These are phyloP conservation scores for Calonectria leucothoes DNA, from an alignment of 2,329 filamentous ascomycete species.

Conservation along the genomic window DNA sequence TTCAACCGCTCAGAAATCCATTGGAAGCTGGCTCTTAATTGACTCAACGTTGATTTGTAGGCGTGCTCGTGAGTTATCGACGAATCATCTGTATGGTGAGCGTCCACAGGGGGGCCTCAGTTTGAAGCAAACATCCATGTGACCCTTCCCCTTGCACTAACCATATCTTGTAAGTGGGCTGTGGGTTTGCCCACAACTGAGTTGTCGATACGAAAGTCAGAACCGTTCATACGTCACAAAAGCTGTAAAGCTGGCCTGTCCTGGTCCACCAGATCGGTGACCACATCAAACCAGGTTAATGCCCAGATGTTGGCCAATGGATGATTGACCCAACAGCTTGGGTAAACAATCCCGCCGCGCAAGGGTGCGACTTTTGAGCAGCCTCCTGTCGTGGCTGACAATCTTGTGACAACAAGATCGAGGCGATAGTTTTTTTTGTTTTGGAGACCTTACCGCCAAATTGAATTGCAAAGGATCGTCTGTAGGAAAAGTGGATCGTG, in stretches of 20 bases:
- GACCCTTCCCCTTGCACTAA: slow-evolving; percentile 56
- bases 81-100: background rate
- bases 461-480: background rate
- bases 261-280: slow-evolving; percentile 48
- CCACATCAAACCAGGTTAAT: slow-evolving; percentile 42
- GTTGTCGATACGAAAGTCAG: background rate
- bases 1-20: background rate
- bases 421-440: slow-evolving; percentile 43
- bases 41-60: background rate
- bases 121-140: slow-evolving; percentile 56
- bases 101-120: background rate
- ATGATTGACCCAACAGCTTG: slow-evolving; percentile 45
- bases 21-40: background rate
- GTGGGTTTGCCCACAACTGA: slow-evolving; percentile 42
- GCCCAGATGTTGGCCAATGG: slow-evolving; percentile 50
- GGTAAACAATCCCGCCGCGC: slow-evolving; percentile 38
- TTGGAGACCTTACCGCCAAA: slow-evolving; percentile 26
- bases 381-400: slow-evolving; percentile 27
- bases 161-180: slow-evolving; percentile 59
- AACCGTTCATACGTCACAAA: background rate
- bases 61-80: background rate
- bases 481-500: background rate
- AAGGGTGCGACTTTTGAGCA: slow-evolving; percentile 32
- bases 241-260: slow-evolving; percentile 31
- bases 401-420: slow-evolving; percentile 38